Conservation (phyloP, 495 filamentous ascomycete genomes). For the Annulohypoxylon stygium region DNA sequence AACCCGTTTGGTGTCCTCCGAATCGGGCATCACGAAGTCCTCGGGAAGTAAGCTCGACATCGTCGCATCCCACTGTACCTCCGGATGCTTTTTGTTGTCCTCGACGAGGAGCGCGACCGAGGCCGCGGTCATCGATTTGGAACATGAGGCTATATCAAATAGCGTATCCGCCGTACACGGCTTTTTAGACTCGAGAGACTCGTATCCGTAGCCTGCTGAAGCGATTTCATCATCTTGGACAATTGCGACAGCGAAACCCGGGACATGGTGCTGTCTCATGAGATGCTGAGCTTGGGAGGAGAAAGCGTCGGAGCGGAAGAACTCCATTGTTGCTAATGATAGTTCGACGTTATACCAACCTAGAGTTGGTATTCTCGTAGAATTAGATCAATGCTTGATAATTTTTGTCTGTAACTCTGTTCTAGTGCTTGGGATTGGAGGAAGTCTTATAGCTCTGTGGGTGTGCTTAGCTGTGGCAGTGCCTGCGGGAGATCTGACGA, state of each 20-base stretch:
- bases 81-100: conserved; percentile 52
- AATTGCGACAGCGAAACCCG: conserved; percentile 62
- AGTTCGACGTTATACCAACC: neutral
- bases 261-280: conserved; percentile 60
- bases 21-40: conserved; percentile 65
- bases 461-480: conserved; percentile 3
- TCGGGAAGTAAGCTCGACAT: conserved; percentile 63
- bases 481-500: conserved; percentile 2
- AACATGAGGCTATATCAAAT: conserved; percentile 59
- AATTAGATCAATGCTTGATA: neutral
- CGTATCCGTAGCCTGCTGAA: conserved; percentile 42
- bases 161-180: conserved; percentile 58
- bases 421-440: neutral
- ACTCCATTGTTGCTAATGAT: conserved; percentile 25
- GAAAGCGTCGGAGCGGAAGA: conserved; percentile 25
- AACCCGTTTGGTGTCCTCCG: conserved; percentile 57
- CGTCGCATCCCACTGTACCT: conserved; percentile 62
- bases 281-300: conserved; percentile 49
- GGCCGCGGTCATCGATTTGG: conserved; percentile 68
- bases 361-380: neutral
- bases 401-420: neutral
- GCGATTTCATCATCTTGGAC: conserved; percentile 54
- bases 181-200: conserved; percentile 40
- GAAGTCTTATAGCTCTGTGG: neutral
- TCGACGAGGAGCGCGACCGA: conserved; percentile 62